Evolutionary conservation across 31 red algal species (phyloP).

Genomic region (Porphyra umbilicalis): DNA sequence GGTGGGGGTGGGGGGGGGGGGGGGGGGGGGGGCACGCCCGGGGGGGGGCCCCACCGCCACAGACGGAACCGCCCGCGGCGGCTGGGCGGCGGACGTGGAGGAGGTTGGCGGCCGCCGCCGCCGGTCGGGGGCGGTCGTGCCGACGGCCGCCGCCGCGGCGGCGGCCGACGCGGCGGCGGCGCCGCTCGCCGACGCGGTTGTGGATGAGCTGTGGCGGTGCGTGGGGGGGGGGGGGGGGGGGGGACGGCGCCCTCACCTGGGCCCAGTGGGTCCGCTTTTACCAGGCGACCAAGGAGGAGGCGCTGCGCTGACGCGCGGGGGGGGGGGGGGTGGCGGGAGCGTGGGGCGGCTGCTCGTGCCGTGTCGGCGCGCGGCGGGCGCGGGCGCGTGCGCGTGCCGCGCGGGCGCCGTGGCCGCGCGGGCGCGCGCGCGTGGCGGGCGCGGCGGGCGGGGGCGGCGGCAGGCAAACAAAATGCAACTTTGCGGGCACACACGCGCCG

Average conservation of each 20-base stretch:
- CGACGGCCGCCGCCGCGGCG: too few relatives aligned
- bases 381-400: too few relatives aligned
- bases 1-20: neutral
- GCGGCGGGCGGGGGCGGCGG: too few relatives aligned
- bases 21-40: too few relatives aligned
- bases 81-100: neutral
- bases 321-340: neutral
- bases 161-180: neutral
- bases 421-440: too few relatives aligned
- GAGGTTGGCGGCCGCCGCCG: neutral
- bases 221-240: neutral
- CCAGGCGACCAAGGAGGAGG: neutral
- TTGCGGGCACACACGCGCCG: too few relatives aligned
- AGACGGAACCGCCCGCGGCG: too few relatives aligned
- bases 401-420: too few relatives aligned
- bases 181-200: neutral
- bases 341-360: too few relatives aligned
- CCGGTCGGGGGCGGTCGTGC: neutral
- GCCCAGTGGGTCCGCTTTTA: neutral
- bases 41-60: too few relatives aligned
- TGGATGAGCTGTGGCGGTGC: neutral
- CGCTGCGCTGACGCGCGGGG: neutral
- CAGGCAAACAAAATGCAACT: too few relatives aligned
- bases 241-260: neutral
- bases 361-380: too few relatives aligned